phyloP scores from a whole-genome alignment of 2,329 filamentous ascomycete genomes.

The Trichoderma sp. region DNA sequence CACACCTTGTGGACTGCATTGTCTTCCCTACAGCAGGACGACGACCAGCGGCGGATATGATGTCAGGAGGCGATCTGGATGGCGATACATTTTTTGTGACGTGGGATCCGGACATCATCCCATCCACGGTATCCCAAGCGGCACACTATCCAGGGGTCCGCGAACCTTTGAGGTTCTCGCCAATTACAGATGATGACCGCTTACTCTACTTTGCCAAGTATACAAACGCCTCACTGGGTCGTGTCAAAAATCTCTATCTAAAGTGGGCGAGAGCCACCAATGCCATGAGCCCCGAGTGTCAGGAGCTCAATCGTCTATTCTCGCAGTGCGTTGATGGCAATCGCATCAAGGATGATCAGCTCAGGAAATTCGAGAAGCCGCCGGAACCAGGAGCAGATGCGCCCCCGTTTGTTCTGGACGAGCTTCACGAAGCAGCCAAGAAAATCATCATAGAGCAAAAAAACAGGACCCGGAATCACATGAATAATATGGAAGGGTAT shows the following conservation, averaged over 20 bases:
- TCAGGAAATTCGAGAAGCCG: constrained; percentile 33
- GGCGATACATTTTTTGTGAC: constrained; percentile 43
- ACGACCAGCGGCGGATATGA: constrained; percentile 40
- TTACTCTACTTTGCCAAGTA: constrained; percentile 42
- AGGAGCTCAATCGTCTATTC: constrained; percentile 42
- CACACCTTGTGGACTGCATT: constrained; percentile 41
- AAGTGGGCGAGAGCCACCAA: constrained; percentile 39
- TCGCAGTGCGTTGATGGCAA: constrained; percentile 44
- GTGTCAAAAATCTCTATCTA: constrained; percentile 42
- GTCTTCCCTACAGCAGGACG: constrained; percentile 39
- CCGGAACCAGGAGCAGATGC: constrained; percentile 26
- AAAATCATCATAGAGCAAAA: constrained; percentile 19
- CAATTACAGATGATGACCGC: constrained; percentile 38
- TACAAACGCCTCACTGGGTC: constrained; percentile 38
- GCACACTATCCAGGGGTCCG: constrained; percentile 40
- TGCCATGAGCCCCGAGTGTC: constrained; percentile 39
- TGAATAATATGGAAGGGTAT: constrained; percentile 24
- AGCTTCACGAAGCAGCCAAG: constrained; percentile 33
- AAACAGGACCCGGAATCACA: not conserved
- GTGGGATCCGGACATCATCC: constrained; percentile 42
- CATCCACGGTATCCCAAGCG: constrained; percentile 34
- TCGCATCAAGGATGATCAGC: constrained; percentile 34
- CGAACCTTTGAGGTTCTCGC: constrained; percentile 36
- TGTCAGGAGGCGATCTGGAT: constrained; percentile 44
- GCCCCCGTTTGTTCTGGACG: constrained; percentile 38